Evolutionary conservation across 257 asterid genomes (phyloP), one percentile per base, ranked within the genome.

Genomic region (Phtheirospermum japonicum): DNA sequence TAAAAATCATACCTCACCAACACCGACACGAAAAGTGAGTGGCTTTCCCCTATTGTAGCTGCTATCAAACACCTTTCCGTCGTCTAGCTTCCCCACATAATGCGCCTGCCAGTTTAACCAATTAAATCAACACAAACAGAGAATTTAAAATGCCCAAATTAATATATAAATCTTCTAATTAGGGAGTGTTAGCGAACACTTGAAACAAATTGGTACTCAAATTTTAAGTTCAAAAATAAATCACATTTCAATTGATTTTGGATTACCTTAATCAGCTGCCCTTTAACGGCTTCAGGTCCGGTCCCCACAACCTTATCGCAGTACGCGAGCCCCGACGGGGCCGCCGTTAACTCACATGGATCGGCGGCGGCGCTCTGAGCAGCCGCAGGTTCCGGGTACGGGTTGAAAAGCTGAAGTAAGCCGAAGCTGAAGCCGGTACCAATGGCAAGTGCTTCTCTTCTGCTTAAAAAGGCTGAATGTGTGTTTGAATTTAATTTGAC

Each of bases 41-140:
- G 96, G 95, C 81, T 91, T 88, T 54, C 98, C 96, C n/a, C 98
- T 73, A 33, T 77, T 81, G 72, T 88, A 88, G 76, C 98, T 91
- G 88, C 98, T 91, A 46, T 91, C 98, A 31, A 91, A 91, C 20
- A 91, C 92, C 67, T 75, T 84, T 16, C 98, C 98, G 57, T 88
- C 74, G 71, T 80, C 84, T 75, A 88, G 63, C 54, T 76, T 91
- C 45, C 98, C 96, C 2, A 77, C 68, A 64, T 91, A 91, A 77
- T 88, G 98, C 63, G 96, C 96, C 97, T 90, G 86, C 67, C 17
- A 45, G 17, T 12, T 46, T 26, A 49, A 6, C 42, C 28, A 28
- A 16, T 52, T 50, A 28, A 55, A 23, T 26, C 17, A 39, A 11
- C 13, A 20, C n/a, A 53, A 12, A 34, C 8, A 48, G 16, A 10